phyloP scores from a whole-genome alignment of 148 eudicot species.

The Tetragonia tetragonoides region DNA sequence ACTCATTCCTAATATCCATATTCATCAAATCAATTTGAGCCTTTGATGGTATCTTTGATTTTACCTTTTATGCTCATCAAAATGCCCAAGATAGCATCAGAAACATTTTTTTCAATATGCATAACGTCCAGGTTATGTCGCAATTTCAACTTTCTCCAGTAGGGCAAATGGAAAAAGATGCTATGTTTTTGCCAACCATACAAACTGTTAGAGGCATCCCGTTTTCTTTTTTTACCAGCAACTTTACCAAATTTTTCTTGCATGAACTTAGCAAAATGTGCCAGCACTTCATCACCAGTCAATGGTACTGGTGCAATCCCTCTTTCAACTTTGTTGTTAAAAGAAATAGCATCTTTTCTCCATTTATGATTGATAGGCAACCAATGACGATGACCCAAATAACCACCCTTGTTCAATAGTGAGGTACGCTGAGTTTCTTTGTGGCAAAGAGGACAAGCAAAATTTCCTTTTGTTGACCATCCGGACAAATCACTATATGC shows the following conservation, averaged over 20 bases:
- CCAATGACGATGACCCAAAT: too few species aligned
- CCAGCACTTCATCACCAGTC: too few species aligned
- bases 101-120: not conserved
- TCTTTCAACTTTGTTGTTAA: not conserved
- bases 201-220: not conserved
- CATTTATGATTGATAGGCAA: not conserved
- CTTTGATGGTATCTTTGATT: too few species aligned
- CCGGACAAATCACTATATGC: too few species aligned
- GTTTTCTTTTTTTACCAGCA: not conserved
- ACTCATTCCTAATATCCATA: too few species aligned
- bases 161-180: too few species aligned
- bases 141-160: too few species aligned
- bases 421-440: too few species aligned
- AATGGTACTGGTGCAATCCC: not conserved
- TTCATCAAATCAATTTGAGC: too few species aligned
- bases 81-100: not conserved
- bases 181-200: not conserved
- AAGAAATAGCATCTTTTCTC: not conserved
- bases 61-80: not conserved
- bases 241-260: not conserved
- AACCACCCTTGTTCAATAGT: too few species aligned
- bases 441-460: too few species aligned
- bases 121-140: not conserved
- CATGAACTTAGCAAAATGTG: not conserved
- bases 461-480: too few species aligned